Conservation (phyloP, 2,329 filamentous ascomycete species). For the Fusarium palustre region DNA sequence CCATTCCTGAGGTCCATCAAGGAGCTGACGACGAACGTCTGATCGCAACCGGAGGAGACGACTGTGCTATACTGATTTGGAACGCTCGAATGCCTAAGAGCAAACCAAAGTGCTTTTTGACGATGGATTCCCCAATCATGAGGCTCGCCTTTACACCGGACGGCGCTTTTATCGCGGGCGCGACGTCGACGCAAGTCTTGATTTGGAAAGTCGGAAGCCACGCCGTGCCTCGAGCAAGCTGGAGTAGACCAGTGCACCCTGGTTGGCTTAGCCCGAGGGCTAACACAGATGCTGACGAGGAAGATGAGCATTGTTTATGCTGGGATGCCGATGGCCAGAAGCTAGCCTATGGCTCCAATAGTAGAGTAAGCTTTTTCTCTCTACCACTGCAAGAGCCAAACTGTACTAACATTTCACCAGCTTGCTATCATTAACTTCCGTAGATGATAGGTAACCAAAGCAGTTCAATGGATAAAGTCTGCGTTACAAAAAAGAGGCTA, state of each 20-base stretch:
- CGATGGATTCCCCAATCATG: conserved; percentile 69
- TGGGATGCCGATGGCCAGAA: conserved; percentile 73
- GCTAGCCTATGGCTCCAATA: conserved; percentile 73
- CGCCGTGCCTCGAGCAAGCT: conserved; percentile 68
- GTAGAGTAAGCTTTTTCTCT: conserved; percentile 61
- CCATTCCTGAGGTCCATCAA: conserved; percentile 55
- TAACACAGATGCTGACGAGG: conserved; percentile 65
- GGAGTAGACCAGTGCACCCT: conserved; percentile 66
- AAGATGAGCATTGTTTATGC: conserved; percentile 70
- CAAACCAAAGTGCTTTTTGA: conserved; percentile 70
- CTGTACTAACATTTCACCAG: conserved; percentile 46
- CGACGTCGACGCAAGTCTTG: conserved; percentile 67
- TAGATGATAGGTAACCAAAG: conserved; percentile 47
- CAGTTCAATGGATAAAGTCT: background rate
- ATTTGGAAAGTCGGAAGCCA: conserved; percentile 74
- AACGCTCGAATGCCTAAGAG: conserved; percentile 67
- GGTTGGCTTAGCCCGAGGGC: conserved; percentile 70
- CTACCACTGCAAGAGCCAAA: too few relatives aligned
- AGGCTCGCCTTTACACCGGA: conserved; percentile 72
- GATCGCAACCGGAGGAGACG: conserved; percentile 71
- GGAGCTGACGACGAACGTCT: conserved; percentile 63
- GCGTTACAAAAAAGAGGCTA: background rate
- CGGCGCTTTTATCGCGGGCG: conserved; percentile 71
- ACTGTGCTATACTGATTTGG: conserved; percentile 72
- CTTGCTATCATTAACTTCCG: conserved; percentile 65